Conservation (phyloP, 345 rosid genomes). For the Salix arbutifolia region DNA sequence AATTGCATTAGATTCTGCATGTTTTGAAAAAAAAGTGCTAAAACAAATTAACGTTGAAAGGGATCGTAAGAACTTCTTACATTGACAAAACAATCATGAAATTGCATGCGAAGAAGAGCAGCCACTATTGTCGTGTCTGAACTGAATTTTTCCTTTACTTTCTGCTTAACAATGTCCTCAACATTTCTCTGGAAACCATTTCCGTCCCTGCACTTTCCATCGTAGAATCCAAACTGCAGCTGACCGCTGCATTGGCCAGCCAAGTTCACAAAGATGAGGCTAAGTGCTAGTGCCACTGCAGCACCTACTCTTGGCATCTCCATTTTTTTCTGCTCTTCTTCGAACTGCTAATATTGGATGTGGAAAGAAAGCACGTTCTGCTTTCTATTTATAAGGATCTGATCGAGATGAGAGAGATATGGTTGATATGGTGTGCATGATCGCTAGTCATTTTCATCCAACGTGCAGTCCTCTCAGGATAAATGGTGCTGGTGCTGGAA, state of each 20-base stretch:
- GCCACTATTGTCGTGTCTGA: slow-evolving; percentile 28
- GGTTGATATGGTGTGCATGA: slow-evolving; percentile 14
- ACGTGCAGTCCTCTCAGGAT: slow-evolving; percentile 7
- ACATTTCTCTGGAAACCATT: slow-evolving; percentile 10
- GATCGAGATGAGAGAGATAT: not conserved
- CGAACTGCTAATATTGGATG: not conserved
- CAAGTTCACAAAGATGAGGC: slow-evolving; percentile 30
- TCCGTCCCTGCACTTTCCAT: slow-evolving; percentile 15
- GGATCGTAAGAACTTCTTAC: slow-evolving; percentile 13
- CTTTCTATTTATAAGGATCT: not conserved
- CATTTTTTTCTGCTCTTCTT: not conserved
- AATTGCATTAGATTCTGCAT: not conserved
- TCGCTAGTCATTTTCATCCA: not conserved
- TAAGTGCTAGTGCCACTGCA: slow-evolving; percentile 18
- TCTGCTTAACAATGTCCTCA: slow-evolving; percentile 30
- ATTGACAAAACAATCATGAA: slow-evolving; percentile 48
- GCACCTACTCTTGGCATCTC: slow-evolving; percentile 20
- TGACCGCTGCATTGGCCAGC: slow-evolving; percentile 31
- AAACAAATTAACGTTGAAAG: not conserved
- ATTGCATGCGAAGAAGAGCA: slow-evolving; percentile 47
- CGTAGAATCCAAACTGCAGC: slow-evolving; percentile 33
- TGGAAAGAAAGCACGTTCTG: not conserved
- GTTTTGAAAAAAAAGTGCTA: not conserved
- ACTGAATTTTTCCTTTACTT: not conserved
- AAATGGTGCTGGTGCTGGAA: not conserved